Evolutionary conservation across 495 filamentous ascomycete genomes (phyloP), one percentile per base, ranked within the genome.

Genomic region (Rhizodiscina lignyota): DNA sequence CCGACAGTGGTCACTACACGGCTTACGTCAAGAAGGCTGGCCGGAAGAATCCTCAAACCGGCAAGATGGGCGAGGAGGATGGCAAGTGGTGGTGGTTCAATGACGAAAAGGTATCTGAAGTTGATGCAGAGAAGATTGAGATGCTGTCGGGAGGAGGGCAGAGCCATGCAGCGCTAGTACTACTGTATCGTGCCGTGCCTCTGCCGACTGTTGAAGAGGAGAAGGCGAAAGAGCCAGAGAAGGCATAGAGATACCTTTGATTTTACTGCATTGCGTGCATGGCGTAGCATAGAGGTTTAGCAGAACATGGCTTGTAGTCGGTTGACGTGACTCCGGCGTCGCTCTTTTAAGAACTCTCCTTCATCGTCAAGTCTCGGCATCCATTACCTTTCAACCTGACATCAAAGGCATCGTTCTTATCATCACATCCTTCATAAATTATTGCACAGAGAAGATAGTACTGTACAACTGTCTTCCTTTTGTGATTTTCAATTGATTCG

Each of bases 61-160:
- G 73, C 40, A 81, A 81, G 63, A 59, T 73, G 44, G 72, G 70
- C 38, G 73, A 76, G 43, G 78, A 86, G 37, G 85, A 93, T 43
- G 84, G 76, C 37, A 94, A 87, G 44, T 97, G 89, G 89, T 97
- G 89, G 84, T 96, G 89, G 85, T 97, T 97, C 67, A 94, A 97
- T 52, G 89, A 97, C 48, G 91, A 97, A 49, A 92, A 87, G 55
- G 91, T 97, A 8, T 72, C 79, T 26, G 91, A 96, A 58, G 89
- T 97, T 19, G 77, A 86, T 2, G 59, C 70, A 5, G 84, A 94
- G 45, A 92, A 89, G 62, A 91, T 97, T 44, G 78, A 87, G 49
- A 74, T 77, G 4, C 66, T 97, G 41, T 68, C 83, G 35, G 89
- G 89, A 41, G 89, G 89, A 50, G 75, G 76, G 27, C 89, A 97